phyloP scores from a whole-genome alignment of 805 yeast genomes.

The Kazachstania martiniae region DNA sequence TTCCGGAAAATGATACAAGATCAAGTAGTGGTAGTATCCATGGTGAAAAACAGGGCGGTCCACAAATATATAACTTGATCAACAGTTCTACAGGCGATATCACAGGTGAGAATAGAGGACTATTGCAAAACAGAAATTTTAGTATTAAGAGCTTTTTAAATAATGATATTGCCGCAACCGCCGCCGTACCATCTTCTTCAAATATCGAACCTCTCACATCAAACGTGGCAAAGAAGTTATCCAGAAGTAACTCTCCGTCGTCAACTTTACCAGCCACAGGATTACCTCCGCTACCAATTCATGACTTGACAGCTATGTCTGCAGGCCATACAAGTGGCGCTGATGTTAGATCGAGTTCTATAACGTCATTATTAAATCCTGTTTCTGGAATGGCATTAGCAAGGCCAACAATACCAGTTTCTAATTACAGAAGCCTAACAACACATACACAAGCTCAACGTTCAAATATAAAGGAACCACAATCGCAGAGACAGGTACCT shows the following conservation, averaged over 20 bases:
- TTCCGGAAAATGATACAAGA: background rate
- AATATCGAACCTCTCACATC: too few relatives aligned
- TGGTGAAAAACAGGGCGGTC: background rate
- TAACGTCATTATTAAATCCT: slow-evolving; percentile 10
- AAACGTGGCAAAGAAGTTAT: too few relatives aligned
- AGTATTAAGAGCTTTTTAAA: slow-evolving; percentile 2
- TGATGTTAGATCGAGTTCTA: slow-evolving; percentile 7
- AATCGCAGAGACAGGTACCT: slow-evolving; percentile 1
- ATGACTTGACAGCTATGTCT: background rate
- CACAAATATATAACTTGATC: too few relatives aligned
- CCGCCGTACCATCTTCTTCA: background rate
- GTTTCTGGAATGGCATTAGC: slow-evolving; percentile 1
- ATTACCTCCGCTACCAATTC: background rate
- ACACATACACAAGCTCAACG: too few relatives aligned
- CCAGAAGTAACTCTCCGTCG: background rate
- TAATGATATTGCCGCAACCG: background rate
- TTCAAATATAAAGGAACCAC: too few relatives aligned
- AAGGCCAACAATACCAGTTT: too few relatives aligned
- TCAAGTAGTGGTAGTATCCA: background rate
- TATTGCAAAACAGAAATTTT: background rate
- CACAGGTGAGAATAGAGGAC: background rate
- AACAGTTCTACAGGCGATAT: too few relatives aligned
- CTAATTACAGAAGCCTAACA: too few relatives aligned
- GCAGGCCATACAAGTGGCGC: too few relatives aligned
- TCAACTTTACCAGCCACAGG: background rate